These are phyloP conservation scores for Arabidopsis lyrata DNA, from an alignment of 441 rosid genomes.

Conservation along the genomic window DNA sequence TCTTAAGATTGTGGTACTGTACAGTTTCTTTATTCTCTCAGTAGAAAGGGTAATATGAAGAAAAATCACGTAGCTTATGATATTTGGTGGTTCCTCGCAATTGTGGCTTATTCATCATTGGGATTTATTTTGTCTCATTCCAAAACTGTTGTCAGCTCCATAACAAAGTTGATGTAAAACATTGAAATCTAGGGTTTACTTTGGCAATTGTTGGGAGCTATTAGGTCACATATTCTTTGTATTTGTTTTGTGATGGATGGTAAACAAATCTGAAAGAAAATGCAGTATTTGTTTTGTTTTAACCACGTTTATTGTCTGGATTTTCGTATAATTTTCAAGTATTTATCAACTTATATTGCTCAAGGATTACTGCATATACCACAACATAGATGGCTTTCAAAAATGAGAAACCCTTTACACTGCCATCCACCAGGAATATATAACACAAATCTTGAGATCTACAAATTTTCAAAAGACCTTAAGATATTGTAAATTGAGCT, in stretches of 20 bases:
- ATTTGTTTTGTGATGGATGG: slow-evolving; percentile 52
- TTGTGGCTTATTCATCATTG: slow-evolving; percentile 22
- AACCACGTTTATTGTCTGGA: neutral
- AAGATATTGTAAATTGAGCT: no score
- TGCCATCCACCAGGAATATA: no score
- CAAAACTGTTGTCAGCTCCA: slow-evolving; percentile 43
- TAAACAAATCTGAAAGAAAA: slow-evolving; percentile 39
- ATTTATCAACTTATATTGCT: no score
- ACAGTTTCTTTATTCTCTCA: slow-evolving; percentile 41
- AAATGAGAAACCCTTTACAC: no score
- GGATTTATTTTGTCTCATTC: slow-evolving; percentile 19
- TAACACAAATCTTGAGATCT: no score
- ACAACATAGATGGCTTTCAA: no score
- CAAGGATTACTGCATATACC: no score
- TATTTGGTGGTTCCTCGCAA: slow-evolving; percentile 27
- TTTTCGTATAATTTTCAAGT: neutral
- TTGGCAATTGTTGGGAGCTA: slow-evolving; percentile 40
- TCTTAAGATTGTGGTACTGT: slow-evolving; percentile 47
- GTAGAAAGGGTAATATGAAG: slow-evolving; percentile 23
- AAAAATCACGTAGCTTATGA: slow-evolving; percentile 21
- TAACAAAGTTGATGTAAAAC: slow-evolving; percentile 55
- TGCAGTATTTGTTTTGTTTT: slow-evolving; percentile 16
- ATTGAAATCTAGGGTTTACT: slow-evolving; percentile 41
- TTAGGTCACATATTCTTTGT: slow-evolving; percentile 62
- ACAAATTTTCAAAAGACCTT: no score